Evolutionary conservation across 73 alveolate genomes (phyloP), one percentile per base, ranked within the genome.

Genomic region (Breviolum minutum): DNA sequence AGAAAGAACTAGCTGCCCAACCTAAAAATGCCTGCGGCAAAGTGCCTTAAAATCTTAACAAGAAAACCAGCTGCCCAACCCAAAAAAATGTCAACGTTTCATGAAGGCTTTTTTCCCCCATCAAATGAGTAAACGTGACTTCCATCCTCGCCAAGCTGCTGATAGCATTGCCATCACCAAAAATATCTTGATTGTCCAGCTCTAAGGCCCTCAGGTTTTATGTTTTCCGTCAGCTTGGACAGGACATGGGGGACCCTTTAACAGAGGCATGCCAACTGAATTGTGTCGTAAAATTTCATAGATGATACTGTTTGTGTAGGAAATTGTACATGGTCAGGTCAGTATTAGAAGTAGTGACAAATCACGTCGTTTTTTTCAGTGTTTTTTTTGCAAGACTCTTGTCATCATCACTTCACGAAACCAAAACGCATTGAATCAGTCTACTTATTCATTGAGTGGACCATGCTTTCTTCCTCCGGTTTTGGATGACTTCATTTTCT

Each of bases 131-230:
- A 17, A 7, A 12, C 17, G 3, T 11, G 90, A 13, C 70, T 17
- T 48, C 30, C 87, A 29, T 22, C 14, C 63, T 9, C 24, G 17
- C 92, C 92, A 74, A 73, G 69, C 29, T n/a, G 64, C 98, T 92
- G 81, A 92, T 92, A 60, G 20, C 22, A 64, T 63, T 81, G 54
- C 91, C 83, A n/a, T 54, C 71, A 22, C 97, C 89, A 80, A 92
- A 92, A 26, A 76, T 29, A 24, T 76, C 90, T 22, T 80, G 62
- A 12, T 84, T 68, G 68, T 92, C 80, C 8, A 92, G 98, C 90
- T 92, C 98, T 62, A 63, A 8, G 13, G 98, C 98, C 95, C 95
- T 87, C 66, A 7, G n/a, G n/a, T n/a, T n/a, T n/a, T n/a, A n/a
- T n/a, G 54, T 40, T 40, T 40, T 40, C 54, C 54, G 54, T 40